A percentile compares a stretch with the other conserved stretches of the same genome.
These are phyloP conservation scores for Megacollybia platyphylla DNA, from an alignment of 1,284 basidiomycete genomes.

Conservation along the genomic window DNA sequence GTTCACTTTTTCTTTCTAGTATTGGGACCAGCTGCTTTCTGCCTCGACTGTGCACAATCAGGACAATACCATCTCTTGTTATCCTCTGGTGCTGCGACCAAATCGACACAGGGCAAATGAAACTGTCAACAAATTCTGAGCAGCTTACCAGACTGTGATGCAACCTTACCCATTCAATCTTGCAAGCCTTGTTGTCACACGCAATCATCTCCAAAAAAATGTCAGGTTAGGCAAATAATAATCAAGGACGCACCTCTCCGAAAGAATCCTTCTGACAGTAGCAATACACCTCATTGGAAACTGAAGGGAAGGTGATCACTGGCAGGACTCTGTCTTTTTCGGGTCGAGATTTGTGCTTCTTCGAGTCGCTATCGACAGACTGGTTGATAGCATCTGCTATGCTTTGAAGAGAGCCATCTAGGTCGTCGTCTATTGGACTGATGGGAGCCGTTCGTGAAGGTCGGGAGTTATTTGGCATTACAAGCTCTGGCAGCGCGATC, in stretches of 20 bases:
- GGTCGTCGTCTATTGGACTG: constrained; percentile 26
- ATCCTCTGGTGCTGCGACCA: constrained; percentile 46
- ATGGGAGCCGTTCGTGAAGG: constrained; percentile 26
- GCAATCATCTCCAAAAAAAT: constrained; percentile 58
- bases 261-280: constrained; percentile 67
- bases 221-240: constrained; percentile 4
- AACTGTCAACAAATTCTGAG: constrained; percentile 30
- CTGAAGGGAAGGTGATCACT: constrained; percentile 22
- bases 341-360: constrained; percentile 6
- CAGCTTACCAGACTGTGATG: too few species aligned
- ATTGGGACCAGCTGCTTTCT: constrained; percentile 3
- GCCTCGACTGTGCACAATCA: constrained; percentile 28
- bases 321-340: constrained; percentile 13
- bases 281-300: constrained; percentile 53
- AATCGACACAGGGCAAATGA: constrained; percentile 59
- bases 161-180: constrained; percentile 60
- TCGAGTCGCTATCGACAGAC: constrained; percentile 4
- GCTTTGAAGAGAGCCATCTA: constrained; percentile 10
- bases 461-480: constrained; percentile 30
- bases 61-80: constrained; percentile 62
- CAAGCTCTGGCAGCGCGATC: constrained; percentile 46
- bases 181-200: constrained; percentile 60
- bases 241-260: constrained; percentile 44
- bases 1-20: too few species aligned
- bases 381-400: constrained; percentile 8